These are phyloP conservation scores for Eucalyptus grandis DNA, from an alignment of 345 rosid species.

Conservation along the genomic window DNA sequence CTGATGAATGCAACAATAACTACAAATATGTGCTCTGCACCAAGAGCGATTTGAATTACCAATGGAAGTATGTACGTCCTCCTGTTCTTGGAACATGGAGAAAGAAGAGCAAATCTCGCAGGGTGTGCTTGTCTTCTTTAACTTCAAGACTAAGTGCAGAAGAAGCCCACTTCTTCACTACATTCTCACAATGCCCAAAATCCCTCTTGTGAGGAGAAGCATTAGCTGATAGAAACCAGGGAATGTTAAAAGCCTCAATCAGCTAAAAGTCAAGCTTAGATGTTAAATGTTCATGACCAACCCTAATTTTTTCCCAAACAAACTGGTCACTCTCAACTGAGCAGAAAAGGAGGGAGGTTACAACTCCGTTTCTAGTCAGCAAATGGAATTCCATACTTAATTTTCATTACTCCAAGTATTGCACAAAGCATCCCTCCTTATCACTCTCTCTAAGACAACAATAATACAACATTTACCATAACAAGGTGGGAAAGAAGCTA, in stretches of 20 bases:
- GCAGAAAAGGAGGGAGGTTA: neutral
- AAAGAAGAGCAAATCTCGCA: conserved; percentile 75
- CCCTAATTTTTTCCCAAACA: neutral
- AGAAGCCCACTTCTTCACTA: conserved; percentile 60
- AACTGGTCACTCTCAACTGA: neutral
- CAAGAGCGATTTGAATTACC: conserved; percentile 24
- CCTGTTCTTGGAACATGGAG: conserved; percentile 96
- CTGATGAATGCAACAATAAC: neutral
- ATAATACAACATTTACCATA: neutral
- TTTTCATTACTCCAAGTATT: neutral
- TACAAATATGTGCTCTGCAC: neutral
- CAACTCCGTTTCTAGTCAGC: neutral
- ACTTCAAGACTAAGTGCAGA: conserved; percentile 42
- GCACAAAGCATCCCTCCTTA: neutral
- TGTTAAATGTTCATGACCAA: neutral
- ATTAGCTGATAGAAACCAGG: conserved; percentile 17
- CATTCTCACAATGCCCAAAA: conserved; percentile 45
- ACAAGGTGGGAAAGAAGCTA: neutral
- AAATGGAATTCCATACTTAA: neutral
- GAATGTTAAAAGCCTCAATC: neutral
- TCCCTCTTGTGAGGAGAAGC: conserved; percentile 24
- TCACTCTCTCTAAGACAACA: neutral
- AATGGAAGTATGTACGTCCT: conserved; percentile 87
- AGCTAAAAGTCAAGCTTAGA: neutral
- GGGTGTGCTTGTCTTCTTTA: conserved; percentile 44